Base-by-base conservation (phyloP, 2,329 filamentous ascomycete species). In the Sordariomycetes sp. region DNA sequence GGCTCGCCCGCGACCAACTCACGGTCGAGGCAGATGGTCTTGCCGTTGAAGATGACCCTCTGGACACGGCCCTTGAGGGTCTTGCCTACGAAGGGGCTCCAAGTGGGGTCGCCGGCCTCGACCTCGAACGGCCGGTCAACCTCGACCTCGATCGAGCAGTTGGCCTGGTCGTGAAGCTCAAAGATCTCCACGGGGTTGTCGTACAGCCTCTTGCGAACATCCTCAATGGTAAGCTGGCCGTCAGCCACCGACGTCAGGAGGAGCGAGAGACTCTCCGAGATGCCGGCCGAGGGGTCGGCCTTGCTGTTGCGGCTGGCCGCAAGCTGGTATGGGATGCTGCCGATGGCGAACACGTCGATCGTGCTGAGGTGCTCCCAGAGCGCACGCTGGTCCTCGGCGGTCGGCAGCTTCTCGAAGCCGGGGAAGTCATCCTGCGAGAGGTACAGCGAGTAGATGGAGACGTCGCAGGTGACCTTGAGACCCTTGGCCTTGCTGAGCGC, bases 141-240 rank as follows among this genome's bases (percentile, higher is more conserved):
- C 70, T 90, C 87, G 24, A 89, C 78, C 73, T 91, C 87, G 39
- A 91, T 77, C 5, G 80, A 81, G 42, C 85, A 84, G 59, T 84
- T 84, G n/a, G 79, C 71, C 70, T 91, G 87, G 63, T 91, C 87
- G 62, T 91, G 87, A 55, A 91, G 79, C 73, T 91, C 87, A 63
- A 91, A 91, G 64, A 91, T 90, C 66, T 81, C 80, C 73, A 86
- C 87, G 2, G 87, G 87, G 67, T 90, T 90, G 66, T 89, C 84
- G 67, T 90, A 86, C 53, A 91, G 77, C 50, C 85, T 82, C 57
- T 72, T 67, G 66, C 81, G 85, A 67, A 91, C 79, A 65, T 91
- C 87, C 35, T 90, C 86, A 39, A 90, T 71, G 3, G 84, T 88
- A 64, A 91, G 70, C 64, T 78, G 84, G 60, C 86, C 86, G 66